phyloP scores from a whole-genome alignment of 1,284 basidiomycete genomes.

The Lignosus rhinocerotis region DNA sequence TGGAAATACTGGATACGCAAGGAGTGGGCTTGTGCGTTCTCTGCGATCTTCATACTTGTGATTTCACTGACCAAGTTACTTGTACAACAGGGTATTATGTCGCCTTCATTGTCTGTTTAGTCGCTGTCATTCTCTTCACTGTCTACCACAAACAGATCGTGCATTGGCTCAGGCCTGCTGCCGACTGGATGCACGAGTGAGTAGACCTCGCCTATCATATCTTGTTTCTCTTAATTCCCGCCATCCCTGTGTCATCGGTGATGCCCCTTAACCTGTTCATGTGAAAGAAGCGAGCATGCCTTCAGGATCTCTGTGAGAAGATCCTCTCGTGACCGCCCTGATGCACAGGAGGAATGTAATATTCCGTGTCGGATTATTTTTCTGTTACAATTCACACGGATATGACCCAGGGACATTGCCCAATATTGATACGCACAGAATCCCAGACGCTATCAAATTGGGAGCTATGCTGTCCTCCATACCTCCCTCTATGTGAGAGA shows the following conservation, averaged over 20 bases:
- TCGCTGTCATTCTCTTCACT: slow-evolving; percentile 52
- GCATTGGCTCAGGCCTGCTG: slow-evolving; percentile 53
- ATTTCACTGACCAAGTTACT: neutral
- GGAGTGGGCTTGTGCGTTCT: slow-evolving; percentile 50
- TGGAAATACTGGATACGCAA: slow-evolving; percentile 52
- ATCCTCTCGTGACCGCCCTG: no score
- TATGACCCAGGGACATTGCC: no score
- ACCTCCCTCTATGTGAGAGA: neutral
- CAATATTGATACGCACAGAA: no score
- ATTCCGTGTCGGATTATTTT: no score
- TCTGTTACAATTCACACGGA: no score
- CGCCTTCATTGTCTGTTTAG: slow-evolving; percentile 30
- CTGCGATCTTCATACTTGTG: neutral
- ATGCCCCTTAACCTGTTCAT: neutral
- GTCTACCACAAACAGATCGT: slow-evolving; percentile 60
- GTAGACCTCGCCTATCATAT: slow-evolving; percentile 16
- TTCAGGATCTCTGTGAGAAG: no score
- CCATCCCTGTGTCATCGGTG: neutral
- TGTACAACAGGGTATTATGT: slow-evolving; percentile 24
- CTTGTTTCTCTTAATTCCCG: neutral
- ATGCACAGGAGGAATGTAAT: no score
- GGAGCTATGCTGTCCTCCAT: neutral
- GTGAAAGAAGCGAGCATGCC: no score
- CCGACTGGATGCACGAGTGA: slow-evolving; percentile 50
- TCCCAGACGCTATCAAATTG: no score